A percentile compares a stretch with the other conserved stretches of the same genome.
Conservation (phyloP, 2,329 filamentous ascomycete species). For the Herpotrichia juniperi region DNA sequence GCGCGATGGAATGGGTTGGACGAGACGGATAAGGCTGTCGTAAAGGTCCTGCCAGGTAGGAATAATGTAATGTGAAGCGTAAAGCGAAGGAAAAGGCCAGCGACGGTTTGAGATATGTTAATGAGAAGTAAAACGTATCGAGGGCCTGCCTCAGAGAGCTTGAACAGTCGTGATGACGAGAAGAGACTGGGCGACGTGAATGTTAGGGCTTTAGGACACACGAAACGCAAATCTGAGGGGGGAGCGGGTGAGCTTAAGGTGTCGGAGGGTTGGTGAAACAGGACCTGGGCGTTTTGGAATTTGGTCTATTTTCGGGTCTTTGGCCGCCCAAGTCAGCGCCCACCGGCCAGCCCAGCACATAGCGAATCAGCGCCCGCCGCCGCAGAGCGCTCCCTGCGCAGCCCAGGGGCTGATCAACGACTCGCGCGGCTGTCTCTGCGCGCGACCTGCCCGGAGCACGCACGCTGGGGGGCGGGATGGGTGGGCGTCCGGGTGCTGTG, state of each 20-base stretch:
- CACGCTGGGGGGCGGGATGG: no score
- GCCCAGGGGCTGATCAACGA: constrained; percentile 6
- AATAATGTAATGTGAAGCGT: constrained; percentile 45
- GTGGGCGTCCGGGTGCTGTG: no score
- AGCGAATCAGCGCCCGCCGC: not conserved
- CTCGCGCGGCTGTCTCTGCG: not conserved
- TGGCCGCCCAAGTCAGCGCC: no score
- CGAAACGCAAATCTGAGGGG: constrained; percentile 47
- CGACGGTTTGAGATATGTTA: constrained; percentile 45
- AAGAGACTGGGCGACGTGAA: constrained; percentile 38
- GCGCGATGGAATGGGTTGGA: constrained; percentile 23
- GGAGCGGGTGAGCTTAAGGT: constrained; percentile 47
- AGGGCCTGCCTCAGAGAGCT: constrained; percentile 45
- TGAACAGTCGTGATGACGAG: constrained; percentile 42
- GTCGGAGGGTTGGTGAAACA: constrained; percentile 48
- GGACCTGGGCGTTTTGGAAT: constrained; percentile 46
- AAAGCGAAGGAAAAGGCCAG: constrained; percentile 42
- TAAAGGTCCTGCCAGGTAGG: constrained; percentile 45
- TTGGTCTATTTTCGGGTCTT: constrained; percentile 35
- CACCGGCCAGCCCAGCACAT: no score
- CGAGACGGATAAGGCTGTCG: constrained; percentile 36
- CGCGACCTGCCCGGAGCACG: no score
- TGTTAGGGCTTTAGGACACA: constrained; percentile 42
- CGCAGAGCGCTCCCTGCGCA: constrained; percentile 10
- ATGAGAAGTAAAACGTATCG: constrained; percentile 45